A percentile compares a stretch with the other conserved stretches of the same genome.
These are phyloP conservation scores for Erodium texanum DNA, from an alignment of 441 rosid species.

Conservation along the genomic window DNA sequence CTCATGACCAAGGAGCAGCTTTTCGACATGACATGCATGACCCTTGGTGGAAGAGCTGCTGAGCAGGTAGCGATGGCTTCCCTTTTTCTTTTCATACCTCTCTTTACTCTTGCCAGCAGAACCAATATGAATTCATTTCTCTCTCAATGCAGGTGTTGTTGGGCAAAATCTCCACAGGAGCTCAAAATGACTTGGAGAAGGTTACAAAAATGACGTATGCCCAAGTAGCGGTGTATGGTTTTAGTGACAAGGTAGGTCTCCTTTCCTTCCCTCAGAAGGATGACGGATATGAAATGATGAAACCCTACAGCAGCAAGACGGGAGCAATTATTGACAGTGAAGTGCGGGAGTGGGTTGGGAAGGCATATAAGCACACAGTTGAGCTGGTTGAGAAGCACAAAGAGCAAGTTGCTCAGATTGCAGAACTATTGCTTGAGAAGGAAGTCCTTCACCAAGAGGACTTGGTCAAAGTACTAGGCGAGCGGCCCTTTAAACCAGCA, in stretches of 20 bases:
- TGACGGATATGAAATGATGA: conserved; percentile 44
- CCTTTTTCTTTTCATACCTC: neutral
- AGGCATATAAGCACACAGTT: conserved; percentile 43
- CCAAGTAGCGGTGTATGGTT: conserved; percentile 68
- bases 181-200: conserved; percentile 67
- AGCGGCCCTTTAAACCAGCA: conserved; percentile 46
- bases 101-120: neutral
- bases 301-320: conserved; percentile 68
- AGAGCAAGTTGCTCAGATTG: conserved; percentile 49
- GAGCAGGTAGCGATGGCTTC: conserved; percentile 41
- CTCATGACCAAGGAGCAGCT: conserved; percentile 73
- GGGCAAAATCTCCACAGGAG: conserved; percentile 66
- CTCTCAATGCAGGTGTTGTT: conserved; percentile 41
- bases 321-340: conserved; percentile 57
- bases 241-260: conserved; percentile 65
- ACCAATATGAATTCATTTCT: neutral
- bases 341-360: conserved; percentile 58
- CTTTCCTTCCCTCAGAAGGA: conserved; percentile 63
- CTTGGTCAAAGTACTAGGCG: conserved; percentile 45
- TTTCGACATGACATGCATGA: conserved; percentile 72
- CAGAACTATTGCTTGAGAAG: conserved; percentile 56
- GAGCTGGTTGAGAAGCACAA: conserved; percentile 47
- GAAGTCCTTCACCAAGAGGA: conserved; percentile 69
- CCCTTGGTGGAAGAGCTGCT: conserved; percentile 73
- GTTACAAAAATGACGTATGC: conserved; percentile 73